phyloP scores from a whole-genome alignment of 441 rosid species.

The Brassica hybrid region DNA sequence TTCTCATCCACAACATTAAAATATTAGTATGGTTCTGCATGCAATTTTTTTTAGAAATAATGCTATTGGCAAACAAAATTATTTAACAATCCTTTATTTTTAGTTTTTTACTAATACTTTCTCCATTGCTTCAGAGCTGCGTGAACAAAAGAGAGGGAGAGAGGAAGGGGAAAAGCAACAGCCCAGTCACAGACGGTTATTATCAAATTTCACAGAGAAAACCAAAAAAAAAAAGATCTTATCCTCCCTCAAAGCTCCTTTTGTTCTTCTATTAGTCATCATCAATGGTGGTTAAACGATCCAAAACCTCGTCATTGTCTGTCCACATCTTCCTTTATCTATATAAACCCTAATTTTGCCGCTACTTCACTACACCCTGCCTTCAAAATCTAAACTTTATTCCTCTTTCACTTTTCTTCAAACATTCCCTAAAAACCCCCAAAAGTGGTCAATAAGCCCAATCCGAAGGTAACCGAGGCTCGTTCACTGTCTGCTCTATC shows the following conservation, averaged over 20 bases:
- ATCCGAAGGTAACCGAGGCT: slow-evolving; percentile 34
- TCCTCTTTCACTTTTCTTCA: no score
- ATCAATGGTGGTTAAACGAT: slow-evolving; percentile 31
- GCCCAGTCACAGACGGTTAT: background rate
- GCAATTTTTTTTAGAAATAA: background rate
- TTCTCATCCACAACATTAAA: background rate
- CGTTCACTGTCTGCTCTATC: slow-evolving; percentile 29
- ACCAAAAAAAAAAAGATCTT: background rate
- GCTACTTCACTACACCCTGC: slow-evolving; percentile 30
- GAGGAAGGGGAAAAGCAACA: background rate
- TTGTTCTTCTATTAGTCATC: slow-evolving; percentile 5
- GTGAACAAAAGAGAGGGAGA: slow-evolving; percentile 18
- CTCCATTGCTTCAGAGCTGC: slow-evolving; percentile 7
- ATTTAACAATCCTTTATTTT: background rate
- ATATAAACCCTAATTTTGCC: slow-evolving; percentile 12
- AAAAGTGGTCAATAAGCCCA: slow-evolving; percentile 39
- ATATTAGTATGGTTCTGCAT: background rate
- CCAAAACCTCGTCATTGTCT: slow-evolving; percentile 43
- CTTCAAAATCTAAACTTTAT: slow-evolving; percentile 18
- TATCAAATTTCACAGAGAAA: background rate
- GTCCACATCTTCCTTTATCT: slow-evolving; percentile 27
- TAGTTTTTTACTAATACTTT: slow-evolving; percentile 1
- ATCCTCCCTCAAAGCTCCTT: background rate
- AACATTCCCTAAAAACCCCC: background rate
- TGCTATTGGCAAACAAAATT: background rate